Conservation (phyloP, 1,139 yeast species). For the Yamadazyma sp. region DNA sequence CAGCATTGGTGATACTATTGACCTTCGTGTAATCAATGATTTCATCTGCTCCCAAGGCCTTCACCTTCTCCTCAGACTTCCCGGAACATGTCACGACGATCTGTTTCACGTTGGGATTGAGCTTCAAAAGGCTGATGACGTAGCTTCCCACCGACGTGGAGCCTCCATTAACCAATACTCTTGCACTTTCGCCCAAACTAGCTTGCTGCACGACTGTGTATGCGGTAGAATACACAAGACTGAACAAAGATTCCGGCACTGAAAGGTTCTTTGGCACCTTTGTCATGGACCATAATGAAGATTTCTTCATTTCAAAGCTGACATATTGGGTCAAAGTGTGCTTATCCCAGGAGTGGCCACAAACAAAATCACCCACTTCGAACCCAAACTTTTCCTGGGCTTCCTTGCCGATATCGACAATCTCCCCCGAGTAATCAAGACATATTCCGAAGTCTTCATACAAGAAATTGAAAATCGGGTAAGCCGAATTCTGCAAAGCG, state of each 20-base stretch:
- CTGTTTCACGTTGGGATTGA: slow-evolving; percentile 39
- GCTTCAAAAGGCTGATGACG: slow-evolving; percentile 57
- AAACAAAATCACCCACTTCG: slow-evolving; percentile 53
- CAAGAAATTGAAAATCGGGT: slow-evolving; percentile 6
- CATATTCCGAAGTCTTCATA: slow-evolving; percentile 41
- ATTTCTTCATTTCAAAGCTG: slow-evolving; percentile 39
- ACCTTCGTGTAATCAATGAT: slow-evolving; percentile 49
- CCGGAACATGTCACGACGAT: slow-evolving; percentile 44
- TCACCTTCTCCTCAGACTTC: slow-evolving; percentile 38
- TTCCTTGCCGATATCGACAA: slow-evolving; percentile 56
- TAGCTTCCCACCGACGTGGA: slow-evolving; percentile 71
- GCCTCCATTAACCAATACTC: slow-evolving; percentile 68
- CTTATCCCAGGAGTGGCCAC: slow-evolving; percentile 27
- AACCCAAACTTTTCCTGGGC: slow-evolving; percentile 30
- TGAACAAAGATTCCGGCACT: slow-evolving; percentile 56
- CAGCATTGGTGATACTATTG: slow-evolving; percentile 21
- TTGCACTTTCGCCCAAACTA: slow-evolving; percentile 9
- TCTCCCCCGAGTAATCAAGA: slow-evolving; percentile 65
- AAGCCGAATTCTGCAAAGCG: slow-evolving; percentile 41
- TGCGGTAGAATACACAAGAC: slow-evolving; percentile 61
- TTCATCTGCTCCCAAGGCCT: slow-evolving; percentile 51
- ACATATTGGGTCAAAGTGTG: slow-evolving; percentile 31
- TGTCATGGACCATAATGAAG: slow-evolving; percentile 30
- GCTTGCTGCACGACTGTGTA: slow-evolving; percentile 33
- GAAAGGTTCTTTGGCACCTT: slow-evolving; percentile 49